phyloP scores from a whole-genome alignment of 208 protist species.

The Acanthamoeba sp. region DNA sequence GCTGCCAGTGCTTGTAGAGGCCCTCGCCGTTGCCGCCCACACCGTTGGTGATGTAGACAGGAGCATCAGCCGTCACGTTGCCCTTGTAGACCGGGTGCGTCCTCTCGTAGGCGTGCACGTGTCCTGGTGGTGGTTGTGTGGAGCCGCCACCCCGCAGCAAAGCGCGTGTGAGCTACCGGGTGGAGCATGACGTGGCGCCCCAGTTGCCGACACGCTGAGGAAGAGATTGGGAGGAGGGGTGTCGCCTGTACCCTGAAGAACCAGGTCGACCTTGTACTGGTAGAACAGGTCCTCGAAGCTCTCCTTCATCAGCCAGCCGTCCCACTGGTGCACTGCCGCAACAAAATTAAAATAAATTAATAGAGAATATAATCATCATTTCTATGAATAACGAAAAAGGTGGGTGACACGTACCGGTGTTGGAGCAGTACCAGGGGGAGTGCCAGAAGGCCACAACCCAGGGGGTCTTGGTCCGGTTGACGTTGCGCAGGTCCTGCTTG shows the following conservation, averaged over 20 bases:
- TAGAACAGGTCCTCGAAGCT: conserved; percentile 71
- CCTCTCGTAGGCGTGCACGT: conserved; percentile 31
- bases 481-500: conserved; percentile 50
- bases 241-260: conserved; percentile 8
- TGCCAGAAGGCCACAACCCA: conserved; percentile 65
- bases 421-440: conserved; percentile 51
- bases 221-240: no score
- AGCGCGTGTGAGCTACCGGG: not conserved
- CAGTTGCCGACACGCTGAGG: no score
- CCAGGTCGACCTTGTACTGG: conserved; percentile 69
- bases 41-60: conserved; percentile 71
- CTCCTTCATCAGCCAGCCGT: conserved; percentile 42
- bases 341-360: no score
- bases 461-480: conserved; percentile 6
- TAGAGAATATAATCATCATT: no score
- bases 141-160: no score
- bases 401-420: conserved; percentile 40
- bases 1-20: conserved; percentile 50
- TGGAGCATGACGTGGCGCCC: no score
- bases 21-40: conserved; percentile 49
- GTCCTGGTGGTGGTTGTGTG: not conserved
- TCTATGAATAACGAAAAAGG: no score
- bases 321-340: conserved; percentile 29
- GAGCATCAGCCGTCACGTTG: not conserved
- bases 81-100: conserved; percentile 47